phyloP scores from a whole-genome alignment of 306 rosid genomes.

The Cyclanthera cordifolia region DNA sequence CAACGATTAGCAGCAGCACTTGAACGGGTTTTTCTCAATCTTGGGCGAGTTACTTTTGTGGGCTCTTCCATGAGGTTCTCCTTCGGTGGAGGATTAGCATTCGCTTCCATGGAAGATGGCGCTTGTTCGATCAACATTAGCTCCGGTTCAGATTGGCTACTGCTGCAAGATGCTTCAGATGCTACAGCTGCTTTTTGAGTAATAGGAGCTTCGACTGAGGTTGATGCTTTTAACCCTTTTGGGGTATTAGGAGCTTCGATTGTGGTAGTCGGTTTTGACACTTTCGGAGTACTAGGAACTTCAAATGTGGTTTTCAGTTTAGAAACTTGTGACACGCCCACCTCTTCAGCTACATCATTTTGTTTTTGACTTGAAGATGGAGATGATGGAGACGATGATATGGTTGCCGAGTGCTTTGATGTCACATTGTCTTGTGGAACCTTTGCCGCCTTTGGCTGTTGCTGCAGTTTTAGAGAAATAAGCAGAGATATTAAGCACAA shows the following conservation, averaged over 20 bases:
- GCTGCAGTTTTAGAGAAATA: constrained; percentile 24
- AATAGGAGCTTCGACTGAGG: constrained; percentile 19
- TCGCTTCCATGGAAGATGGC: constrained; percentile 33
- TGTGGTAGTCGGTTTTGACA: constrained; percentile 14
- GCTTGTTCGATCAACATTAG: constrained; percentile 30
- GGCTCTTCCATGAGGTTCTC: constrained; percentile 38
- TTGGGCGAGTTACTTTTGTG: constrained; percentile 19
- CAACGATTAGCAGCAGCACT: constrained; percentile 7
- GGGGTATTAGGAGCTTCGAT: constrained; percentile 19
- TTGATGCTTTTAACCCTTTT: constrained; percentile 24
- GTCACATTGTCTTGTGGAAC: constrained; percentile 22
- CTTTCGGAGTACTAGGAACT: constrained; percentile 23
- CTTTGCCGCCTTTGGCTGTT: constrained; percentile 28
- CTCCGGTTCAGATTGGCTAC: constrained; percentile 21
- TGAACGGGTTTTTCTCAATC: constrained; percentile 31
- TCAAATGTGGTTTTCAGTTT: constrained; percentile 23
- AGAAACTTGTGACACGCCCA: constrained; percentile 29
- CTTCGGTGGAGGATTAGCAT: constrained; percentile 28
- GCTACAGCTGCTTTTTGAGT: constrained; percentile 25
- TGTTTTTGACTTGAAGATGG: constrained; percentile 41
- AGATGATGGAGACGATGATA: constrained; percentile 32
- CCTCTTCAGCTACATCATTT: constrained; percentile 41
- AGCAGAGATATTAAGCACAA: neutral
- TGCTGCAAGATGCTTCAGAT: constrained; percentile 19
- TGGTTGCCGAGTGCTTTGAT: constrained; percentile 24